Evolutionary conservation across 2,329 filamentous ascomycete genomes (phyloP).

Genomic region (Aureobasidium sp.): DNA sequence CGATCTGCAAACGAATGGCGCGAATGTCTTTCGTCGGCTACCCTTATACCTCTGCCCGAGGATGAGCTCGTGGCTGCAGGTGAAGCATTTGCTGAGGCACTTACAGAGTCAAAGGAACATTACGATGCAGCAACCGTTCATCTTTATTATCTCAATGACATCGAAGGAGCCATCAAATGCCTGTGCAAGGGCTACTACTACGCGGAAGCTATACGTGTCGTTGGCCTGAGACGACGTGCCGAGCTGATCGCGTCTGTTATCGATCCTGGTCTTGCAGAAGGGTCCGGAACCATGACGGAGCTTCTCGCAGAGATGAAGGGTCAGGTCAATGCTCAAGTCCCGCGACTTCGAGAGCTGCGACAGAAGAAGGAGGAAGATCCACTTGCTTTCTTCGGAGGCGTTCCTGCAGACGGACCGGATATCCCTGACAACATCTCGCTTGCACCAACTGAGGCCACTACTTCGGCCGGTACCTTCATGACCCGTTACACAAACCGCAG

Average conservation of each 20-base stretch:
- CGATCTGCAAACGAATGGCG: constrained; percentile 81
- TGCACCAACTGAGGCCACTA: constrained; percentile 75
- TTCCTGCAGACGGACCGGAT: constrained; percentile 47
- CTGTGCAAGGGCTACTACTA: constrained; percentile 86
- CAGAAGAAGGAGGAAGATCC: constrained; percentile 76
- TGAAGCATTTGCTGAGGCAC: constrained; percentile 64
- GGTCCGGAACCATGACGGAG: constrained; percentile 75
- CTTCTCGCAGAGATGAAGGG: constrained; percentile 86
- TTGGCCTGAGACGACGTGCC: constrained; percentile 51
- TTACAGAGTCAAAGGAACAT: constrained; percentile 80
- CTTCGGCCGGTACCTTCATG: constrained; percentile 69
- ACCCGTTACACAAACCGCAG: constrained; percentile 79
- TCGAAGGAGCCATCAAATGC: constrained; percentile 61
- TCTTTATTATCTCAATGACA: constrained; percentile 68
- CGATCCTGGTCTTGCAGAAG: constrained; percentile 71
- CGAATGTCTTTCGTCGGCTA: constrained; percentile 75
- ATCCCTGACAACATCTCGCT: constrained; percentile 89
- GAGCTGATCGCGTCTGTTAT: constrained; percentile 61
- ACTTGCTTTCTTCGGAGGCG: constrained; percentile 72
- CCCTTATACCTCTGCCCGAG: constrained; percentile 54
- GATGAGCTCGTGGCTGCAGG: constrained; percentile 60
- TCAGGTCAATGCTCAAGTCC: constrained; percentile 77
- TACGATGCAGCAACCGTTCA: constrained; percentile 70
- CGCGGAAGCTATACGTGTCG: constrained; percentile 75
- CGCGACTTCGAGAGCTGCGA: constrained; percentile 74